Percentiles rank a stretch among this genome's conserved stretches.
Evolutionary conservation across 129 eudicot species (phyloP).

Genomic region (Calendula officinalis): DNA sequence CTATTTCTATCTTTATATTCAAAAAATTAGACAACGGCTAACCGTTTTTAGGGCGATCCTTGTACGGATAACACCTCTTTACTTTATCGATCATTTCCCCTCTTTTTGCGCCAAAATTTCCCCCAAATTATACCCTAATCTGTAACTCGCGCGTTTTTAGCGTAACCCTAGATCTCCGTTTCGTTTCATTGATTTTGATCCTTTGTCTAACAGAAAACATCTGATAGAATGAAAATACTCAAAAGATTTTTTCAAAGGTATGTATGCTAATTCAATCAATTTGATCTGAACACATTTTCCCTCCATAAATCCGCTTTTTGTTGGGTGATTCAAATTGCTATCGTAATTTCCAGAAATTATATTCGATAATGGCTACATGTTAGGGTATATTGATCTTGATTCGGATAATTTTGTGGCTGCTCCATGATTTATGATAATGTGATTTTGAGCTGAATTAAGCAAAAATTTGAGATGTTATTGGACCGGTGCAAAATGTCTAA

Average conservation of each 20-base stretch:
- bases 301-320: background rate
- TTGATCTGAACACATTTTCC: background rate
- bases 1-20: no score
- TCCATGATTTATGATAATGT: conserved; percentile 2
- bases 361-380: conserved; percentile 2
- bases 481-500: background rate
- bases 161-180: conserved; percentile 27
- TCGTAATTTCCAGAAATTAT: background rate
- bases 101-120: conserved; percentile 26
- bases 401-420: background rate
- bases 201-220: conserved; percentile 3
- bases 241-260: conserved; percentile 19
- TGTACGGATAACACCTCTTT: conserved; percentile 8
- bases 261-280: background rate
- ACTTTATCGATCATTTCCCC: background rate
- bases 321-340: background rate
- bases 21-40: conserved; percentile 15
- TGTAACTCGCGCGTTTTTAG: conserved; percentile 17
- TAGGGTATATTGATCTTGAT: no score
- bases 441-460: conserved; percentile 11
- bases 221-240: conserved; percentile 2
- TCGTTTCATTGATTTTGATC: conserved; percentile 16
- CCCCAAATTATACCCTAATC: conserved; percentile 30
- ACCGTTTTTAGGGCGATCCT: conserved; percentile 24
- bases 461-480: no score